Conservation (phyloP, 371 early-diverging fungal genomes). For the Sporodiniella umbellata region DNA sequence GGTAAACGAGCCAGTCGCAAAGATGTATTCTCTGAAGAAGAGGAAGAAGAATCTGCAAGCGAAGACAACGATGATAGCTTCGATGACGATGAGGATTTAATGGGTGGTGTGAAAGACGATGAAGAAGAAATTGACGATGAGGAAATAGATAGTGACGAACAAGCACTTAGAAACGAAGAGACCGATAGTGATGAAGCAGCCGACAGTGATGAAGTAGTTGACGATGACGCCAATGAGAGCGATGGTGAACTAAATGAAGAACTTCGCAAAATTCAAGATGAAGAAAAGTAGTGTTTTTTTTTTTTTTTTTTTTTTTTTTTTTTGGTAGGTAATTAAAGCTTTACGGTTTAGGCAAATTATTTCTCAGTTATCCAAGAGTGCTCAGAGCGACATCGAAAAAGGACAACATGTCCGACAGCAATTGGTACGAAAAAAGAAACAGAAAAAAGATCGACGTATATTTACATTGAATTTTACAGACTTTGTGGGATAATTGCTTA, state of each 20-base stretch:
- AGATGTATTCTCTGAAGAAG: constrained; percentile 52
- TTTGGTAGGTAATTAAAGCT: not conserved
- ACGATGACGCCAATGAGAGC: constrained; percentile 3
- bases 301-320: not conserved
- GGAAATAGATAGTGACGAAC: constrained; percentile 19
- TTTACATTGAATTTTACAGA: constrained; percentile 25
- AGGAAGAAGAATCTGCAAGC: constrained; percentile 31
- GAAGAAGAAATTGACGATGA: constrained; percentile 10
- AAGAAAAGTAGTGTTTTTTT: constrained; percentile 63
- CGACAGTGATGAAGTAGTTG: constrained; percentile 25
- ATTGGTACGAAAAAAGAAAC: constrained; percentile 18
- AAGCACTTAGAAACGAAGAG: too few species aligned
- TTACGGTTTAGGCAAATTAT: constrained; percentile 48
- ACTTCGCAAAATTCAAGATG: constrained; percentile 71
- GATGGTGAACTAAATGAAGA: constrained; percentile 56
- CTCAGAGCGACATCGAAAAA: constrained; percentile 81
- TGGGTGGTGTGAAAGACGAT: constrained; percentile 13
- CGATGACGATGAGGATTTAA: constrained; percentile 42
- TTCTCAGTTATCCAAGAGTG: constrained; percentile 64
- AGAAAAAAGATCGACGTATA: not conserved
- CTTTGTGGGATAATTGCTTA: constrained; percentile 83
- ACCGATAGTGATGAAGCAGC: constrained; percentile 21
- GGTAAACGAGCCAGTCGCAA: constrained; percentile 70
- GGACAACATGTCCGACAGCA: constrained; percentile 86
- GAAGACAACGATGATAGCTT: constrained; percentile 7